Evolutionary conservation across 164 flowering plant genomes (phyloP).

Genomic region (Protea cynaroides): DNA sequence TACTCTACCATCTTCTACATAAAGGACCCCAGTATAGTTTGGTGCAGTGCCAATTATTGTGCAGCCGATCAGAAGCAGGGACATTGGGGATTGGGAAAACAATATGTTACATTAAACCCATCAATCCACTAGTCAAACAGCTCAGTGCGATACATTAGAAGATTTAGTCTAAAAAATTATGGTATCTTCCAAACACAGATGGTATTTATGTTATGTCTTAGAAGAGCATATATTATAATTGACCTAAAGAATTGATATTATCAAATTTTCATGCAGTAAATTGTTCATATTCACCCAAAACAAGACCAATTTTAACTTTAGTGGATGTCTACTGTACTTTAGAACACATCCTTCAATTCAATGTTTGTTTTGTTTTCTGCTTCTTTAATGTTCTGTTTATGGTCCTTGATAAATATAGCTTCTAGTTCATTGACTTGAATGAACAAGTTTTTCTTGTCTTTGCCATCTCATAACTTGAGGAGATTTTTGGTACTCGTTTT

Average conservation of each 20-base stretch:
- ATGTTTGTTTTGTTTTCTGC: neutral
- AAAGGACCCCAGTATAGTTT: too few species aligned
- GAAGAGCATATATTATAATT: neutral
- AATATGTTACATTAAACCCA: too few species aligned
- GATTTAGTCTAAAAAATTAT: too few species aligned
- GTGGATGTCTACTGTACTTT: neutral
- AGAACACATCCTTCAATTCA: neutral
- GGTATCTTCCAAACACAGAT: too few species aligned
- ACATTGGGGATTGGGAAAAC: too few species aligned
- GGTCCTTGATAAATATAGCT: neutral
- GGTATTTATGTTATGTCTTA: too few species aligned
- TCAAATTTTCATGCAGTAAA: neutral
- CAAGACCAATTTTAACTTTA: too few species aligned
- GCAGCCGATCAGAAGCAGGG: too few species aligned
- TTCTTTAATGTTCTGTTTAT: neutral
- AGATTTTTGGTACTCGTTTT: slow-evolving; percentile 7
- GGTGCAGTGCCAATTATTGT: too few species aligned
- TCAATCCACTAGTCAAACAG: too few species aligned
- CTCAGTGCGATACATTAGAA: too few species aligned
- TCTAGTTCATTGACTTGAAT: neutral
- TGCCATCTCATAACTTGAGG: neutral
- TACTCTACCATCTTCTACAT: too few species aligned
- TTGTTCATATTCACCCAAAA: neutral
- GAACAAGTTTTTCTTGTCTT: neutral
- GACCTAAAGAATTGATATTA: neutral